Evolutionary conservation across 805 yeast species (phyloP), one percentile per base, ranked within the genome.

Genomic region (Suhomyces pyralidae): DNA sequence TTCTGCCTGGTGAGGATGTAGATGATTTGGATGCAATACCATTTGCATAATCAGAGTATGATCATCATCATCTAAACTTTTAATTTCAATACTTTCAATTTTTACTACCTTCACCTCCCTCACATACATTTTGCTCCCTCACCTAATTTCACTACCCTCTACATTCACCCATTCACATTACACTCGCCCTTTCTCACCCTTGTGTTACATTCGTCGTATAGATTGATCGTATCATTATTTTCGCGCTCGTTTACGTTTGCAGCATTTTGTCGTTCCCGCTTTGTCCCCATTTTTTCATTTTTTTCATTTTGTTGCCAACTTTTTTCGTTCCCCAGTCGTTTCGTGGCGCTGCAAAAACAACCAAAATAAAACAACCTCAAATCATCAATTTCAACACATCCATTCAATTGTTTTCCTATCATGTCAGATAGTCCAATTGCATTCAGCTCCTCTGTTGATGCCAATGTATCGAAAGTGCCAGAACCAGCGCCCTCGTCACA

Each of bases 21-120:
- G 48, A 38, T 28, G 32, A 48, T n/a, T 17, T 36, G 4, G 55
- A 52, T 17, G 40, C 42, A 12, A 47, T 49, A 17, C 52, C 52
- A 7, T 52, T 52, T 36, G 40, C 32, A 10, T 28, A 28, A 20
- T n/a, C 8, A 24, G 26, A 24, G 26, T 26, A 26, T 20, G 22
- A 20, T 20, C n/a, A n/a, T n/a, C n/a, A n/a, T n/a, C n/a, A n/a
- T n/a, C n/a, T n/a, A n/a, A n/a, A n/a, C n/a, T n/a, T n/a, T n/a
- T n/a, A n/a, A n/a, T n/a, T n/a, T n/a, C n/a, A n/a, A n/a, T n/a
- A n/a, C n/a, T n/a, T n/a, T n/a, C n/a, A n/a, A n/a, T n/a, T n/a
- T n/a, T n/a, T n/a, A n/a, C n/a, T n/a, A n/a, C n/a, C n/a, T n/a
- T n/a, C n/a, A n/a, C n/a, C n/a, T n/a, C n/a, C n/a, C n/a, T n/a